Evolutionary conservation across 2,329 filamentous ascomycete species (phyloP).

Genomic region (Whalleya microplaca): DNA sequence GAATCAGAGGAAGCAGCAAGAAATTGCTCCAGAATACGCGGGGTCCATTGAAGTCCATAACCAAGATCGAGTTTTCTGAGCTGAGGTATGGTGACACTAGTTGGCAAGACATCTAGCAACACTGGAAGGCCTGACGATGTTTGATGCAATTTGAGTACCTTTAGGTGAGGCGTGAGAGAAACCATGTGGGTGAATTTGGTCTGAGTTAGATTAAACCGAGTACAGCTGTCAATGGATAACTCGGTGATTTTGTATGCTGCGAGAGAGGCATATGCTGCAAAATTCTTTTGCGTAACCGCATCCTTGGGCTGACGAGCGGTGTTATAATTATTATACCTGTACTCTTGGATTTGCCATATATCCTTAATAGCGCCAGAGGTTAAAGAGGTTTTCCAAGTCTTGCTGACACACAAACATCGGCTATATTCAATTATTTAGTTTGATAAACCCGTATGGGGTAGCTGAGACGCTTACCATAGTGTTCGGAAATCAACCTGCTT

Average conservation of each 20-base stretch:
- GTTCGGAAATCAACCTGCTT: slow-evolving; percentile 25
- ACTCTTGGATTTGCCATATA: slow-evolving; percentile 31
- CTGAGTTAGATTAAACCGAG: slow-evolving; percentile 13
- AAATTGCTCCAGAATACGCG: slow-evolving; percentile 14
- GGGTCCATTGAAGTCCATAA: slow-evolving; percentile 1
- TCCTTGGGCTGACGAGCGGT: neutral
- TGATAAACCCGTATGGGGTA: neutral
- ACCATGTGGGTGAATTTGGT: slow-evolving; percentile 10
- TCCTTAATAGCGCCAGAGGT: slow-evolving; percentile 13
- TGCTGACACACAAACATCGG: slow-evolving; percentile 32
- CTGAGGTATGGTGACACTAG: slow-evolving; percentile 1
- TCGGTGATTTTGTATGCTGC: slow-evolving; percentile 16
- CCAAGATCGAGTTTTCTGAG: slow-evolving; percentile 27
- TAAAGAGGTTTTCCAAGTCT: slow-evolving; percentile 29
- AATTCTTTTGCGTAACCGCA: neutral
- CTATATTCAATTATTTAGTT: slow-evolving; percentile 15
- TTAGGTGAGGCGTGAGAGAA: slow-evolving; percentile 15
- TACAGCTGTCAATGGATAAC: slow-evolving; percentile 21
- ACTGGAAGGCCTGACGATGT: neutral
- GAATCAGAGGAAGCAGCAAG: slow-evolving; percentile 20
- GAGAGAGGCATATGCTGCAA: slow-evolving; percentile 13
- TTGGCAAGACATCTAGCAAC: neutral
- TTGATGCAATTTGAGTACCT: slow-evolving; percentile 26
- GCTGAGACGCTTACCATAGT: slow-evolving; percentile 24
- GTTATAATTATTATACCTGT: slow-evolving; percentile 1